Percentiles rank a stretch among this genome's conserved stretches.
Evolutionary conservation across 495 filamentous ascomycete genomes (phyloP).

Genomic region (Aspergillus campestris): DNA sequence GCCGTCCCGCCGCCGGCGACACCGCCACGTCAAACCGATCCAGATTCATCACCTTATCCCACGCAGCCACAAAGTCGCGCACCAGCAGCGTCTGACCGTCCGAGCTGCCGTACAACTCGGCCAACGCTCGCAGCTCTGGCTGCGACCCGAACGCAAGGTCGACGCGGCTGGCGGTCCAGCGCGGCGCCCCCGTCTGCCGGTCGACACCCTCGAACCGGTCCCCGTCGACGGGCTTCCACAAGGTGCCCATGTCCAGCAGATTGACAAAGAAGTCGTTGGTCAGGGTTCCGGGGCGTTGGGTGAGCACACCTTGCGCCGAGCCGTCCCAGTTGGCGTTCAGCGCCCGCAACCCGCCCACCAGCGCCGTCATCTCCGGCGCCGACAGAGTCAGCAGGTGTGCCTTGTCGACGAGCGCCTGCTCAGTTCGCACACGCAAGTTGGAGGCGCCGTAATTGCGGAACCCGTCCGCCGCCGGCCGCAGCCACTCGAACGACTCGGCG

Average conservation of each 20-base stretch:
- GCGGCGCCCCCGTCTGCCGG: slow-evolving; percentile 56
- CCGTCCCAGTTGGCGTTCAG: slow-evolving; percentile 61
- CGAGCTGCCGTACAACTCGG: slow-evolving; percentile 54
- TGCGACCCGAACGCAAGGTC: slow-evolving; percentile 66
- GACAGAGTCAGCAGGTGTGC: slow-evolving; percentile 59
- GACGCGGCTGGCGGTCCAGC: slow-evolving; percentile 59
- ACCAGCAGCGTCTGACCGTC: slow-evolving; percentile 53
- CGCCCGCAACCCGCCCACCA: slow-evolving; percentile 58
- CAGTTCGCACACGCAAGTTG: slow-evolving; percentile 46
- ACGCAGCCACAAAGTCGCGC: slow-evolving; percentile 60
- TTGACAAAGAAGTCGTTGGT: slow-evolving; percentile 73
- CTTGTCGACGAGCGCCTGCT: slow-evolving; percentile 59
- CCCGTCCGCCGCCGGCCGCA: slow-evolving; percentile 55
- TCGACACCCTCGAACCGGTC: slow-evolving; percentile 51
- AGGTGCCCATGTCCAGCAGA: slow-evolving; percentile 56
- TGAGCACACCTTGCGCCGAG: slow-evolving; percentile 54
- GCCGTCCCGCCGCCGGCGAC: too few relatives aligned
- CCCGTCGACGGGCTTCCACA: slow-evolving; percentile 46
- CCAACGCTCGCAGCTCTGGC: slow-evolving; percentile 57
- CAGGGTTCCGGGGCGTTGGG: slow-evolving; percentile 51
- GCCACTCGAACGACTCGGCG: slow-evolving; percentile 48
- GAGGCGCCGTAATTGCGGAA: slow-evolving; percentile 68
- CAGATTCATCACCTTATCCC: slow-evolving; percentile 64
- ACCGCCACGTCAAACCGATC: slow-evolving; percentile 52
- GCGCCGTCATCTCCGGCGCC: slow-evolving; percentile 57